Evolutionary conservation across 139 green algal species (phyloP).

Genomic region (Pycnococcus provasolii): DNA sequence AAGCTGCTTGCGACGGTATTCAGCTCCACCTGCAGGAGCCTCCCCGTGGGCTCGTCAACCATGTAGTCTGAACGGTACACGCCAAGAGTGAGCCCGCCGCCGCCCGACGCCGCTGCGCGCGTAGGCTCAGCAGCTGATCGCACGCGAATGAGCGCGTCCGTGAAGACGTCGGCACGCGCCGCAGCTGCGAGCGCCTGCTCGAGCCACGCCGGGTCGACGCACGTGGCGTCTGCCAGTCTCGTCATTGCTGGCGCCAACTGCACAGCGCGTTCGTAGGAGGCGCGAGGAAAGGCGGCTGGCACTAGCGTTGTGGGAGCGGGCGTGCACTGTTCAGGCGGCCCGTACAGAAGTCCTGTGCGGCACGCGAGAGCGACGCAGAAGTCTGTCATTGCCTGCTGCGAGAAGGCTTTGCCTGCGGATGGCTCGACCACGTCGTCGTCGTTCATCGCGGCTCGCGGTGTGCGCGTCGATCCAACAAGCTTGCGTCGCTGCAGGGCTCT

Average conservation of each 20-base stretch:
- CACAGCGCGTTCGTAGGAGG: slow-evolving; percentile 37
- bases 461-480: too few relatives aligned
- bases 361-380: too few relatives aligned
- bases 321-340: not conserved
- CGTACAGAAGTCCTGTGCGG: too few relatives aligned
- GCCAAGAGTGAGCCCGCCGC: slow-evolving; percentile 41
- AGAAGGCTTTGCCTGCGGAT: too few relatives aligned
- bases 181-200: slow-evolving; percentile 45
- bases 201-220: slow-evolving; percentile 62
- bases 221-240: slow-evolving; percentile 63
- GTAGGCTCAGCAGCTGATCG: slow-evolving; percentile 22
- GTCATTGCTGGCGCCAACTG: slow-evolving; percentile 65
- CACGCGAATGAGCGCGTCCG: slow-evolving; percentile 19
- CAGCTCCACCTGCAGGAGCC: slow-evolving; percentile 89
- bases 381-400: too few relatives aligned
- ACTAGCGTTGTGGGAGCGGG: slow-evolving; percentile 68
- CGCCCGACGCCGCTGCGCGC: not conserved
- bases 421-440: too few relatives aligned
- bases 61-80: slow-evolving; percentile 95
- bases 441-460: too few relatives aligned
- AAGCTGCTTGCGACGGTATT: slow-evolving; percentile 97
- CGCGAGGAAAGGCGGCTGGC: slow-evolving; percentile 66
- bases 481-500: too few relatives aligned
- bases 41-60: slow-evolving; percentile 70
- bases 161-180: slow-evolving; percentile 74